A percentile compares a stretch with the other conserved stretches of the same genome.
phyloP scores from a whole-genome alignment of 768 basidiomycete species.

The Suillus decipiens region DNA sequence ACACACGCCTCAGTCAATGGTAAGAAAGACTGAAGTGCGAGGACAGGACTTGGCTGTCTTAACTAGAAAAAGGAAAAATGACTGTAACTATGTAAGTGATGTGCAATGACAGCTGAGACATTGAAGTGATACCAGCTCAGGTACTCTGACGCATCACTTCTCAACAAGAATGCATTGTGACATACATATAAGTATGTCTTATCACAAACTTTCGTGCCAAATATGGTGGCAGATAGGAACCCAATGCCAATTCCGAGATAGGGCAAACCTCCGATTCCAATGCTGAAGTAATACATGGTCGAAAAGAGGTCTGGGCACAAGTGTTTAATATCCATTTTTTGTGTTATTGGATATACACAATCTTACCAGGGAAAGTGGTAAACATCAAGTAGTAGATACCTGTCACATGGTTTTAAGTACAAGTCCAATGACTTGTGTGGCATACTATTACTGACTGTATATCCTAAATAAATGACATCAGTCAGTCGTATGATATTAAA shows the following conservation, averaged over 20 bases:
- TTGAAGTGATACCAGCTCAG: no score
- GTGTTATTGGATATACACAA: background rate
- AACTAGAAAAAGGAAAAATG: no score
- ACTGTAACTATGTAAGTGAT: no score
- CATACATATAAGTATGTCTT: conserved; percentile 50
- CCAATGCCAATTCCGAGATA: conserved; percentile 58
- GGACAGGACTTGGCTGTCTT: no score
- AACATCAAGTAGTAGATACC: conserved; percentile 68
- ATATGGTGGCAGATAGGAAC: conserved; percentile 47
- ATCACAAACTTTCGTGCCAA: conserved; percentile 49
- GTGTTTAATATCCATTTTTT: conserved; percentile 12
- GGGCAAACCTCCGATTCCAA: conserved; percentile 48
- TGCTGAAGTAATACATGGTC: conserved; percentile 48
- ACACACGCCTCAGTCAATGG: no score
- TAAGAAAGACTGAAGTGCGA: no score
- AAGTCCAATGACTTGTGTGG: background rate
- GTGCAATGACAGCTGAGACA: no score
- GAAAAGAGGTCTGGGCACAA: conserved; percentile 43
- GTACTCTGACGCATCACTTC: no score
- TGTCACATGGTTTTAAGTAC: conserved; percentile 10
- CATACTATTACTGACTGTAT: conserved; percentile 47
- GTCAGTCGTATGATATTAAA: background rate
- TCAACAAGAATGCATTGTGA: background rate
- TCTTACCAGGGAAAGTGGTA: conserved; percentile 53
- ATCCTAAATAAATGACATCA: conserved; percentile 37